phyloP scores from a whole-genome alignment of 2,329 filamentous ascomycete species.

The Teratosphaeria pseudoeucalypti region DNA sequence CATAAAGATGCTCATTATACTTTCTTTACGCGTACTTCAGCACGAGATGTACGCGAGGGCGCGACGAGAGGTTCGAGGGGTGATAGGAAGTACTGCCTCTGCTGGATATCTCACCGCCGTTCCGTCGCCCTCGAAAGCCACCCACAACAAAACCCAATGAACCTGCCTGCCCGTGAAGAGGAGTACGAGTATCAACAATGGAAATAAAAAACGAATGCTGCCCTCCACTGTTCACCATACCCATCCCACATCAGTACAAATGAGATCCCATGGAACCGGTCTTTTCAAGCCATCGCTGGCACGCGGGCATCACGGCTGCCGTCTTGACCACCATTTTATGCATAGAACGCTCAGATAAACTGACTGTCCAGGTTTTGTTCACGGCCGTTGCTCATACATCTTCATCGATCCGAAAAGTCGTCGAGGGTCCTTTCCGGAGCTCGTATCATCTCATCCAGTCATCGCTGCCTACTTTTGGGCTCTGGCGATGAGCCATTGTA shows the following conservation, averaged over 20 bases:
- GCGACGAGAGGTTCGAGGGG: neutral
- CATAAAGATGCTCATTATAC: neutral
- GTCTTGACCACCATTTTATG: conserved; percentile 9
- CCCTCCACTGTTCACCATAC: neutral
- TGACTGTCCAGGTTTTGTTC: neutral
- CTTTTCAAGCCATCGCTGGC: conserved; percentile 27
- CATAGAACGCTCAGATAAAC: conserved; percentile 1
- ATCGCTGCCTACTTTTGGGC: conserved; percentile 50
- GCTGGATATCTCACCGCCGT: neutral
- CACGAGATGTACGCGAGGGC: neutral
- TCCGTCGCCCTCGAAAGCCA: neutral
- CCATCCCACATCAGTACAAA: neutral
- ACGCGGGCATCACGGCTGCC: conserved; percentile 19
- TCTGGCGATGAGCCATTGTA: conserved; percentile 92
- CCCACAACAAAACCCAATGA: neutral
- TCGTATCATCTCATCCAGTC: conserved; percentile 1
- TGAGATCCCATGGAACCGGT: neutral
- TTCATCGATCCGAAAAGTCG: conserved; percentile 2
- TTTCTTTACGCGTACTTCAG: neutral
- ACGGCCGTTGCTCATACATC: conserved; percentile 2
- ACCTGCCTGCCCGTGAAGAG: neutral
- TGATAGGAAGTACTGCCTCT: no score
- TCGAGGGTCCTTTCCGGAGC: conserved; percentile 1
- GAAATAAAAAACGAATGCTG: neutral
- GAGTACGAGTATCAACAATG: neutral